Base-by-base conservation (phyloP, 2,329 filamentous ascomycete species). In the Diaporthe vexans region DNA sequence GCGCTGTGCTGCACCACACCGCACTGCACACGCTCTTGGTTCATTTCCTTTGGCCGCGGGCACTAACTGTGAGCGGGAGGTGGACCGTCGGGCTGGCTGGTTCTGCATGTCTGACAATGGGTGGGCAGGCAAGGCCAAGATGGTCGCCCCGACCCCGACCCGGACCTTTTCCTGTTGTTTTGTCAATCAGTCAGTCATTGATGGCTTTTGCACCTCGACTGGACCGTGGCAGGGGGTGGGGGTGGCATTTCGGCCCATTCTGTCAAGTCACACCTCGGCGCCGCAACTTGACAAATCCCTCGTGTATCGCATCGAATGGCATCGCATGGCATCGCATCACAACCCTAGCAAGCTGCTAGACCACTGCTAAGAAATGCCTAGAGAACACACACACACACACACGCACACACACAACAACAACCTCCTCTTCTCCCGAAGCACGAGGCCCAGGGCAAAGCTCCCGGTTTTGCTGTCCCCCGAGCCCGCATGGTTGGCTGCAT, bases 11-110 rank as follows among this genome's bases (percentile, higher is more conserved):
- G 61, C 43, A 35, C 26, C 43, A 33, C 43, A 33, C 46, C 26
- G 46, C 61, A 52, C 46, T 26, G 46, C 61, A 67, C 46, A 37
- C 35, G 61, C 46, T 52, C 61, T 67, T 51, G 61, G 61, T 67
- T 67, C 61, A 52, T 67, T 29, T 67, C 63, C 63, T 51, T 37
- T 51, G 63, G 63, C 63, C 63, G 63, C 21, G 46, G 46, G 46
- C 63, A 67, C 63, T 67, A 67, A 67, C 63, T 52, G 46, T 26
- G 63, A 52, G 63, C 63, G 63, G 63, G 63, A 67, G 46, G 63
- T 67, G 63, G 46, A 35, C 63, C 21, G 63, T n/a, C 63, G 17
- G 61, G 63, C 63, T 19, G 40, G 46, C 63, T 67, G 63, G 63
- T 68, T 54, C 63, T 68, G 48, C 63, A 68, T 68, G 33, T 54